Base-by-base conservation (phyloP, 345 rosid genomes). In the Rubroshorea leprosula region DNA sequence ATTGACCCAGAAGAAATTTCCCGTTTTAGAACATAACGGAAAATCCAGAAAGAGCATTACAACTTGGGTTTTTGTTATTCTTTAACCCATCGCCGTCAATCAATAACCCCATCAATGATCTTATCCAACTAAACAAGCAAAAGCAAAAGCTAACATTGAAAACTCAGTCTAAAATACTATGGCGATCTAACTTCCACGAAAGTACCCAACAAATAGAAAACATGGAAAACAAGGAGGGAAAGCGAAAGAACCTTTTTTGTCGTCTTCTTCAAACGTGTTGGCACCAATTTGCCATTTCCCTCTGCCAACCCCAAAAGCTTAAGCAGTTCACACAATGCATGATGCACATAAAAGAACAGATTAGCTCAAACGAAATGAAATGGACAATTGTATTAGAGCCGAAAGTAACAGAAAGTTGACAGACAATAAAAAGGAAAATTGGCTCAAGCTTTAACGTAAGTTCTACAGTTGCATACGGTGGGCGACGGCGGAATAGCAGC, bases 51-150 rank as follows among this genome's bases (percentile, higher is more conserved):
- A 25, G 39, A 44, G 18, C 12, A 61, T 44, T 44, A 26, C 16
- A 55, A 47, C 38, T 17, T 58, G 68, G 49, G 47, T 27, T 51
- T 70, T 35, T 23, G 43, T 51, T 3, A 21, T 48, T 45, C 54
- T n/a, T n/a, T 3, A 24, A 12, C 17, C 17, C 29, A 20, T 52
- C 60, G 54, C 38, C 51, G 54, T 29, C 57, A 20, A 49, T 11
- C 50, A 57, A 24, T 43, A 67, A 63, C 17, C 61, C 57, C 55
- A 16, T 12, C 0, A 17, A 16, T 52, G 58, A 58, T 41, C 29
- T 9, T 23, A 24, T 23, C 8, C n/a, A 58, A 51, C 20, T 35
- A 35, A 35, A 13, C 41, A 35, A 29, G 35, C 35, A 23, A 39
- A 23, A 18, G 17, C n/a, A 2, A 14, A 8, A 39, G 25, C n/a